phyloP scores from a whole-genome alignment of 73 alveolate species.

The Strombidium stylifer region DNA sequence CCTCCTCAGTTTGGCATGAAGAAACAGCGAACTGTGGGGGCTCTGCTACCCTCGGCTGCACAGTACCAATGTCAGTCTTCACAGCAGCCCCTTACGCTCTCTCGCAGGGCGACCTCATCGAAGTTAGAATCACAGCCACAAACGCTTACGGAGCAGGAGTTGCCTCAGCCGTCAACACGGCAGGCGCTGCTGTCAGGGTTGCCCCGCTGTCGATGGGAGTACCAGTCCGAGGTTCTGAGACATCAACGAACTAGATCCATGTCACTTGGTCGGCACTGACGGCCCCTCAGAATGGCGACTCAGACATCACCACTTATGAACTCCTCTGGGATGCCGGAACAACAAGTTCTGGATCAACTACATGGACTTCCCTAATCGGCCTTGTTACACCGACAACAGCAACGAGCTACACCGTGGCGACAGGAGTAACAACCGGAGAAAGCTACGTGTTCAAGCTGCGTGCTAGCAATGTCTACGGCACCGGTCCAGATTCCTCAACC shows the following conservation, averaged over 20 bases:
- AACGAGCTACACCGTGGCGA: neutral
- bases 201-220: neutral
- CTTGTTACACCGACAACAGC: too few species aligned
- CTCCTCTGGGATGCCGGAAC: conserved; percentile 49
- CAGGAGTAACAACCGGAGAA: neutral
- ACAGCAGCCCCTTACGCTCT: neutral
- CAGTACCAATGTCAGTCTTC: conserved; percentile 35
- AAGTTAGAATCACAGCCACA: conserved; percentile 18
- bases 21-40: conserved; percentile 19
- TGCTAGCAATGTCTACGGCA: conserved; percentile 15
- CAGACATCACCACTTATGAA: conserved; percentile 28
- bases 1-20: neutral
- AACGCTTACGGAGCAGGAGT: conserved; percentile 21
- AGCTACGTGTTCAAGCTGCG: conserved; percentile 3
- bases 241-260: neutral
- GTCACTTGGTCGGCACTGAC: conserved; percentile 46
- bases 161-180: conserved; percentile 12
- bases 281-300: conserved; percentile 27
- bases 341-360: neutral
- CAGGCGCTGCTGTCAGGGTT: conserved; percentile 20
- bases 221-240: conserved; percentile 4
- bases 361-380: neutral
- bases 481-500: conserved; percentile 2
- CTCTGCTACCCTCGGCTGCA: conserved; percentile 2
- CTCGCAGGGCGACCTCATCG: neutral